Percentiles rank a stretch among this genome's conserved stretches.
These are phyloP conservation scores for Lichtheimia ramosa DNA, from an alignment of 371 early-diverging fungal species.

Conservation along the genomic window DNA sequence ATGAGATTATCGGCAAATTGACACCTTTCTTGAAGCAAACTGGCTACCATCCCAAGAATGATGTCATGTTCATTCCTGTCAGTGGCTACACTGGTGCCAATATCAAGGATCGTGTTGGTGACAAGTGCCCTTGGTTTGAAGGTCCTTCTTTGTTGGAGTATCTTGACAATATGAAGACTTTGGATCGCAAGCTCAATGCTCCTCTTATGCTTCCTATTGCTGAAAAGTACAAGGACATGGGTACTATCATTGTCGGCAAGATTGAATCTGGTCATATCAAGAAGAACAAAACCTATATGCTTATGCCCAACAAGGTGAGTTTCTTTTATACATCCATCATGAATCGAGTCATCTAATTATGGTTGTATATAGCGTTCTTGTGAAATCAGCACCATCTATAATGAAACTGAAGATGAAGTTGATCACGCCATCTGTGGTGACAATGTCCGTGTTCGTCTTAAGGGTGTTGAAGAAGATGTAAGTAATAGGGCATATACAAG, in stretches of 20 bases:
- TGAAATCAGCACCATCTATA: slow-evolving; percentile 83
- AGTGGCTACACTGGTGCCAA: slow-evolving; percentile 97
- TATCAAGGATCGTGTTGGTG: slow-evolving; percentile 78
- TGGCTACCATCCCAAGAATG: slow-evolving; percentile 90
- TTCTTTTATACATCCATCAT: neutral
- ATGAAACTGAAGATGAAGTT: slow-evolving; percentile 83
- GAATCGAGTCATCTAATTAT: no score
- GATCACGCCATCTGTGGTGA: slow-evolving; percentile 86
- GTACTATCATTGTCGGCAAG: slow-evolving; percentile 93
- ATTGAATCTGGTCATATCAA: slow-evolving; percentile 90
- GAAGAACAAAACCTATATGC: slow-evolving; percentile 78
- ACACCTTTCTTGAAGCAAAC: slow-evolving; percentile 90
- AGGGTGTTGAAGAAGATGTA: slow-evolving; percentile 92
- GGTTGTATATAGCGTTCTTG: slow-evolving; percentile 27
- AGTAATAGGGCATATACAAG: neutral
- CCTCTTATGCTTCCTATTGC: slow-evolving; percentile 93
- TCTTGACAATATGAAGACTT: slow-evolving; percentile 78
- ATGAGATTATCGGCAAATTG: slow-evolving; percentile 84
- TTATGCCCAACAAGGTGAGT: slow-evolving; percentile 93
- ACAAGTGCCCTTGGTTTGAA: slow-evolving; percentile 74
- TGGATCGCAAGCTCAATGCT: slow-evolving; percentile 82
- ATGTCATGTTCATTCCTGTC: slow-evolving; percentile 88
- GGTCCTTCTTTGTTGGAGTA: slow-evolving; percentile 94
- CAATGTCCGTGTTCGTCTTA: slow-evolving; percentile 88
- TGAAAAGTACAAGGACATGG: slow-evolving; percentile 97